Conservation (phyloP, 1,284 basidiomycete species). For the Schizophyllum commune region DNA sequence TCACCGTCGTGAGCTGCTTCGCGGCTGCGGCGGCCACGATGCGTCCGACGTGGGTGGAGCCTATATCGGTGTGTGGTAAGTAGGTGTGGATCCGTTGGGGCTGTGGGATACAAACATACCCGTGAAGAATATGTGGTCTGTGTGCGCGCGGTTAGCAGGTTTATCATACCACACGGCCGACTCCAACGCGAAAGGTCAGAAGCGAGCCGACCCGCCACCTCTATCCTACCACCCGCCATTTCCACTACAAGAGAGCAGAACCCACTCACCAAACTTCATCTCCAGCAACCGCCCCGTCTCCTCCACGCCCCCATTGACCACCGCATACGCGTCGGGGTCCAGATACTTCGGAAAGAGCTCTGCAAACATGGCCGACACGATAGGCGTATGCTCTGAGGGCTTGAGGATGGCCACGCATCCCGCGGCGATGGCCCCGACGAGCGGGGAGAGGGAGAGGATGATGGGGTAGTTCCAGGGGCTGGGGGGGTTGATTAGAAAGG, state of each 20-base stretch:
- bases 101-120: too few species aligned
- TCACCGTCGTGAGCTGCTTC: slow-evolving; percentile 78
- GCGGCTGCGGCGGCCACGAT: slow-evolving; percentile 81
- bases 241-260: too few species aligned
- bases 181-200: too few species aligned
- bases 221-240: too few species aligned
- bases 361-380: slow-evolving; percentile 58
- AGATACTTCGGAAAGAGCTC: slow-evolving; percentile 81
- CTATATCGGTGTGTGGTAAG: slow-evolving; percentile 21
- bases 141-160: neutral
- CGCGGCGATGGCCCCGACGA: slow-evolving; percentile 76
- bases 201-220: too few species aligned
- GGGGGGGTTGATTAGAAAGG: too few species aligned
- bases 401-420: slow-evolving; percentile 74
- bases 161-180: too few species aligned
- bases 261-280: slow-evolving; percentile 42
- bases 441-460: slow-evolving; percentile 15
- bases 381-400: slow-evolving; percentile 71
- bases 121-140: slow-evolving; percentile 27
- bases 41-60: slow-evolving; percentile 70
- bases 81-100: too few species aligned
- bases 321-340: slow-evolving; percentile 61
- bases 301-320: slow-evolving; percentile 72
- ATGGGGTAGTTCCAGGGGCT: slow-evolving; percentile 36
- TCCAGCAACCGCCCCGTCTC: slow-evolving; percentile 59